phyloP scores from a whole-genome alignment of 1,284 basidiomycete species.

The Takashimella tepidaria region DNA sequence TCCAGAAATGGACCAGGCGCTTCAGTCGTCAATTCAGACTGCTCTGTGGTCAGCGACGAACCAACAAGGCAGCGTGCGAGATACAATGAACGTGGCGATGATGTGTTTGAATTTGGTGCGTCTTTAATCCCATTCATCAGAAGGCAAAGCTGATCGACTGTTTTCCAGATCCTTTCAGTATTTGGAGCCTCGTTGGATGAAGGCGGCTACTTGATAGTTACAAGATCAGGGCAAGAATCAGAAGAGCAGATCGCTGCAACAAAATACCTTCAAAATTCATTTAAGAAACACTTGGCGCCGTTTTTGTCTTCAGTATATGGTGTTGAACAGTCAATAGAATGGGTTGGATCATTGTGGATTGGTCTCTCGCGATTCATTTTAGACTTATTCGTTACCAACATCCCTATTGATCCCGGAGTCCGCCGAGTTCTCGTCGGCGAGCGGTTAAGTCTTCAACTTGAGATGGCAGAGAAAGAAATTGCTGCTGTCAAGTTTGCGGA shows the following conservation, averaged over 20 bases:
- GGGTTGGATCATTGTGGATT: conserved; percentile 56
- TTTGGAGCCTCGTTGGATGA: conserved; percentile 13
- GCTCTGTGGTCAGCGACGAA: conserved; percentile 20
- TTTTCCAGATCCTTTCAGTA: conserved; percentile 18
- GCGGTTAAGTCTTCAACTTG: conserved; percentile 54
- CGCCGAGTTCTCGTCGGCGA: conserved; percentile 57
- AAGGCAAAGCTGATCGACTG: not conserved
- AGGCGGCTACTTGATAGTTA: not conserved
- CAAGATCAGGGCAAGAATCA: not conserved
- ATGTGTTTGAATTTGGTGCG: conserved; percentile 16
- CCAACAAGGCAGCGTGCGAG: conserved; percentile 8
- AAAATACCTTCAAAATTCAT: conserved; percentile 11
- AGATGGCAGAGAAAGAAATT: conserved; percentile 55
- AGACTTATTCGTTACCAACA: conserved; percentile 71
- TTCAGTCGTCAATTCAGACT: conserved; percentile 23
- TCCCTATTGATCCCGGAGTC: conserved; percentile 81
- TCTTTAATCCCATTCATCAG: too few relatives aligned
- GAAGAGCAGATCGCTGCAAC: conserved; percentile 4
- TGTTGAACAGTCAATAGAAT: conserved; percentile 3
- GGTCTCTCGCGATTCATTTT: conserved; percentile 51
- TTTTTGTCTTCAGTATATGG: conserved; percentile 6
- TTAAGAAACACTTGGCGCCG: conserved; percentile 9
- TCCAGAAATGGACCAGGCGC: conserved; percentile 28
- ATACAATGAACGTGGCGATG: conserved; percentile 13
- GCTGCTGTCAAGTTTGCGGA: conserved; percentile 60